Percentiles rank a stretch among this genome's conserved stretches.
Evolutionary conservation across 2,329 filamentous ascomycete species (phyloP).

Genomic region (Alternaria rosae): DNA sequence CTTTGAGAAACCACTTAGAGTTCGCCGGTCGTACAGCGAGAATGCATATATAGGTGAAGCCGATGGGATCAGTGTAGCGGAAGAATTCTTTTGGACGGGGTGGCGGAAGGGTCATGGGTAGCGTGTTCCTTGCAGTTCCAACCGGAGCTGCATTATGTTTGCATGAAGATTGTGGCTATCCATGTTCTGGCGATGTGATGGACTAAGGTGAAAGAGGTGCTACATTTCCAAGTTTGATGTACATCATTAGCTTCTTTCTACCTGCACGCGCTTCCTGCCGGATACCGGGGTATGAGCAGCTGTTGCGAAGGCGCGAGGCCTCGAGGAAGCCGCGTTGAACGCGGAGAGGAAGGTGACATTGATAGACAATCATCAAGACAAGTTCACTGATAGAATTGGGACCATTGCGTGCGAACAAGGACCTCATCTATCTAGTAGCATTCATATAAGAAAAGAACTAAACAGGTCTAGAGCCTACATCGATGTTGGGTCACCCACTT

Average conservation of each 20-base stretch:
- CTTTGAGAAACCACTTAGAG: neutral
- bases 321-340: neutral
- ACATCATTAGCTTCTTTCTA: neutral
- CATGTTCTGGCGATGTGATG: neutral
- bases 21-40: neutral
- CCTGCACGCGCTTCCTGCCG: neutral
- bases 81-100: neutral
- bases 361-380: neutral
- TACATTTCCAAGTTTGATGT: neutral
- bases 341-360: neutral
- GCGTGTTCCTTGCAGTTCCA: neutral
- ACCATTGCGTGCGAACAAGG: no score
- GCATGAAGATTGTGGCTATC: neutral
- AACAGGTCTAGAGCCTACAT: no score
- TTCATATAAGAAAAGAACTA: no score
- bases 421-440: no score
- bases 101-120: neutral
- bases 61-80: conserved; percentile 21
- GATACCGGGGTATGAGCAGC: neutral
- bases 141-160: neutral
- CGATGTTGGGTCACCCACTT: no score
- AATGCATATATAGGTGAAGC: conserved; percentile 27
- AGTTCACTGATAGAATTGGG: neutral
- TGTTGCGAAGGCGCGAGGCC: neutral
- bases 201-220: neutral